phyloP scores from a whole-genome alignment of 768 basidiomycete species.

The Ramaria sp. region DNA sequence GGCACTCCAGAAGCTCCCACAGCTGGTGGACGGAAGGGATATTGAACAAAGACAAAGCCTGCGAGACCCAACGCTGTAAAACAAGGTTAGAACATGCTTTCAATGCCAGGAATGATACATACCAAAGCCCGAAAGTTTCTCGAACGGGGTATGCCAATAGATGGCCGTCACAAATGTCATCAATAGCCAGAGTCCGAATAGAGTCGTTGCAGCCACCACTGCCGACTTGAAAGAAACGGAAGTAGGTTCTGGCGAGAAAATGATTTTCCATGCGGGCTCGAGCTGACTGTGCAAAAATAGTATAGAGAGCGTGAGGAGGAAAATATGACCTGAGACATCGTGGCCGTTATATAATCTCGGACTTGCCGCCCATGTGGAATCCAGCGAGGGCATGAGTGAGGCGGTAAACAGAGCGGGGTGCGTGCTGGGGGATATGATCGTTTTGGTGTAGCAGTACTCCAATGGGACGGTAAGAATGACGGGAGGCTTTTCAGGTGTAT shows the following conservation, averaged over 20 bases:
- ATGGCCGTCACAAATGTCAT: conserved; percentile 72
- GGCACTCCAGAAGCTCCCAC: too few relatives aligned
- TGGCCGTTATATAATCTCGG: conserved; percentile 74
- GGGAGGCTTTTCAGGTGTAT: conserved; percentile 23
- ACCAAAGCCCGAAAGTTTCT: conserved; percentile 84
- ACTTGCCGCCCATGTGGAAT: conserved; percentile 17
- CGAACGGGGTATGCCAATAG: conserved; percentile 83
- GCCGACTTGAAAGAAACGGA: conserved; percentile 34
- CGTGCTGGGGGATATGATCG: conserved; percentile 41
- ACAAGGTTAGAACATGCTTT: conserved; percentile 3
- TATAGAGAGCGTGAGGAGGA: conserved; percentile 70
- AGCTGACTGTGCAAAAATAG: conserved; percentile 76
- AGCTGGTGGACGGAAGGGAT: not conserved
- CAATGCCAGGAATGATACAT: conserved; percentile 23
- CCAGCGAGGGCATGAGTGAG: conserved; percentile 18
- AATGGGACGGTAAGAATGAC: conserved; percentile 40
- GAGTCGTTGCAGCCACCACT: conserved; percentile 29
- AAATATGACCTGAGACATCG: conserved; percentile 90
- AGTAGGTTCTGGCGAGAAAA: conserved; percentile 13
- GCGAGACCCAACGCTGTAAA: conserved; percentile 27
- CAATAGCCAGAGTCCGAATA: conserved; percentile 59
- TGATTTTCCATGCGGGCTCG: conserved; percentile 27
- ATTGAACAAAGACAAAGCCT: conserved; percentile 23
- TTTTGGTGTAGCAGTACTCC: conserved; percentile 43
- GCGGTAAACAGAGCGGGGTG: conserved; percentile 55